Base-by-base conservation (phyloP, 176 grass and related monocot species). In the Phyllostachys edulis region DNA sequence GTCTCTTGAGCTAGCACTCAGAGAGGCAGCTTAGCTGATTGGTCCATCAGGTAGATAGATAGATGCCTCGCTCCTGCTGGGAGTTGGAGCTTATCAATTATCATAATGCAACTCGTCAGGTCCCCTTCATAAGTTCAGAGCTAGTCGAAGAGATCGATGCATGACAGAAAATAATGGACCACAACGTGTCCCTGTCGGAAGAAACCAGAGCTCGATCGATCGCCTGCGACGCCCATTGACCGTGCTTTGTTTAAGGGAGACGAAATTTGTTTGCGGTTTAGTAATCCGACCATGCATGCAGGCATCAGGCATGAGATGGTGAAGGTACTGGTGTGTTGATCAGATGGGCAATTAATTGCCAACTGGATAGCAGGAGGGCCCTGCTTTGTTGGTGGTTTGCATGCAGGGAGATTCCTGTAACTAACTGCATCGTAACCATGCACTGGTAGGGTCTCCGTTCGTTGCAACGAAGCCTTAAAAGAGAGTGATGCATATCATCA, bases 161-260 rank as follows among this genome's bases (percentile, higher is more conserved):
- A 69, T 64, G 32, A 69, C 62, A 67, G 27, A 74, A 56, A 64
- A 81, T 73, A 67, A 79, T 83, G 89, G 80, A 84, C 82, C 85
- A 77, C 52, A 83, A 88, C 91, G 88, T 90, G 91, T 83, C 85
- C 74, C 79, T 90, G 91, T 84, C 85, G 82, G 91, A 76, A 68
- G 55, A 81, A 84, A 85, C 42, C 63, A 62, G 12, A n/a, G 67
- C 47, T 59, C 63, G n/a, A 32, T 76, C 15, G 57, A 70, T 82
- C 52, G 76, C 61, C 51, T 16, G 39, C 40, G 50, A 89, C 32
- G 24, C 29, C 47, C 79, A 78, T 90, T 86, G 79, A 86, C 88
- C 79, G n/a, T 3, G 55, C 73, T 41, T 87, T 80, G 74, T 90
- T 87, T 90, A 79, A 50, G 8, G 18, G 27, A 20, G 66, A 21